Evolutionary conservation across 768 basidiomycete genomes (phyloP), one percentile per base, ranked within the genome.

Genomic region (Lactarius deliciosus): DNA sequence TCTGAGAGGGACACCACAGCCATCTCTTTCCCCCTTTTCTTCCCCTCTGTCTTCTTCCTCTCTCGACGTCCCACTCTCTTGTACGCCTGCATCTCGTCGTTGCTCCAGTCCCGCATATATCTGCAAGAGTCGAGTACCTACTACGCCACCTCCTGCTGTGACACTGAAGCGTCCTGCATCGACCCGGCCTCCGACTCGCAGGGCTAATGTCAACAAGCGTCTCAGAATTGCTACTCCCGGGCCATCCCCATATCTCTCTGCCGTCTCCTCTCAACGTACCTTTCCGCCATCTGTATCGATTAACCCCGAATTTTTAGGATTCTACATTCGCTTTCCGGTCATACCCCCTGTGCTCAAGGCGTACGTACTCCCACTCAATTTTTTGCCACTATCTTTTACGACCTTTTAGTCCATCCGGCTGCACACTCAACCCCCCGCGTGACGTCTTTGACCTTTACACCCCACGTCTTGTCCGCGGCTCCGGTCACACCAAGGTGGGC

Each of bases 401-500:
- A 5, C 25, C 55, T 7, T 56, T 65, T 63, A 73, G 64, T 36
- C 68, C 75, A 53, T 62, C 75, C 7, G 74, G 76, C 32, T 88
- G 87, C 2, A 77, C 68, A 1, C 85, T 84, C 69, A 91, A 92
- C 64, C 77, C 81, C 34, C 87, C 90, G 1, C 83, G 87, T 25
- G 76, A 78, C 58, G 75, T 81, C 2, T 77, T 87, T 54, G 91
- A 93, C 72, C 77, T 94, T 11, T 94, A 94, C 71, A 91, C 89
- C 0, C 90, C 92, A 9, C 82, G 92, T 15, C 90, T 90, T 70
- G 87, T 90, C 54, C 86, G 83, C 70, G 91, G 91, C 3, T 82
- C 78, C 59, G 90, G 90, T 6, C 74, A 77, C 1, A 81, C 83
- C 3, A 93, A 93, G 76, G 82, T 87, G 0, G 92, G 91, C 2